These are phyloP conservation scores for Cucumis sativus DNA, from an alignment of 306 rosid genomes.

Conservation along the genomic window DNA sequence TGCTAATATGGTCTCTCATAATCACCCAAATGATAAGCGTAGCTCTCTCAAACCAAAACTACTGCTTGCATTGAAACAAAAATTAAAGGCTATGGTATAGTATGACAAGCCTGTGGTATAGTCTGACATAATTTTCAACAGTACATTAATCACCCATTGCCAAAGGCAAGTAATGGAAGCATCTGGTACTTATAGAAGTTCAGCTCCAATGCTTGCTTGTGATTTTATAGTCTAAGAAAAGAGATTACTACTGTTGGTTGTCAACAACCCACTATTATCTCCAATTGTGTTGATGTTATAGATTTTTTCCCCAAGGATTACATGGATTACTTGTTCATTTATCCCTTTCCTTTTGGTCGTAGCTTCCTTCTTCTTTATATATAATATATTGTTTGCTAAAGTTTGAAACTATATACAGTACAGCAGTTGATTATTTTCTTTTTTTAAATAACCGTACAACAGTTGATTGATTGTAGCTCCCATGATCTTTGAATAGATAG, in stretches of 20 bases:
- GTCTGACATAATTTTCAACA: not conserved
- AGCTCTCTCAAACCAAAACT: not conserved
- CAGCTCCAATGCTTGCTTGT: not conserved
- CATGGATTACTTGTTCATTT: not conserved
- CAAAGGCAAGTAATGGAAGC: not conserved
- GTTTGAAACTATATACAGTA: not conserved
- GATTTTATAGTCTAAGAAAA: not conserved
- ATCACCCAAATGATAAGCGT: not conserved
- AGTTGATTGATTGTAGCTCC: constrained; percentile 1
- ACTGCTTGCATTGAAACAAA: not conserved
- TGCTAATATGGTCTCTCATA: not conserved
- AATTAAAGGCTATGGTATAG: not conserved
- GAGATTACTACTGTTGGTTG: not conserved
- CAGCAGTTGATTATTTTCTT: not conserved
- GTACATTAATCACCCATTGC: not conserved
- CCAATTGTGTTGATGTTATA: not conserved
- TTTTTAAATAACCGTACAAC: not conserved
- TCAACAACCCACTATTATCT: not conserved
- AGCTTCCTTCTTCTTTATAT: not conserved
- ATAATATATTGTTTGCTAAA: not conserved
- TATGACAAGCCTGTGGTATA: not conserved
- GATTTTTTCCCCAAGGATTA: not conserved
- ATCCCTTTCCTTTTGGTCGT: not conserved
- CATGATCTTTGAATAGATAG: constrained; percentile 42
- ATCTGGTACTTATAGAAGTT: not conserved